Conservation (phyloP, 345 rosid species). For the Brassica carinata region DNA sequence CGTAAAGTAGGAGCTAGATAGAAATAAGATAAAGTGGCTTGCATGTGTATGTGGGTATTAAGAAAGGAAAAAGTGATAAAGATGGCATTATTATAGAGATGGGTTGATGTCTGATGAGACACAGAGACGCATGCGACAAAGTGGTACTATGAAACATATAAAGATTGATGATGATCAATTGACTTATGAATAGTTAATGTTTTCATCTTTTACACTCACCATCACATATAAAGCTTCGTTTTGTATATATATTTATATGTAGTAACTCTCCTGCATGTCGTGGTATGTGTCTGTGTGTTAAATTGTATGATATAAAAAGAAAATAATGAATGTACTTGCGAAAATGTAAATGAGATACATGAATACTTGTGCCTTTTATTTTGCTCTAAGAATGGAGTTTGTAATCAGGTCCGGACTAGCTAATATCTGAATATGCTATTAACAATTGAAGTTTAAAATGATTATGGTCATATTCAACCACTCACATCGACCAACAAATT, state of each 20-base stretch:
- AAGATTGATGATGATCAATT: conserved; percentile 38
- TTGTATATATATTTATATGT: conserved; percentile 8
- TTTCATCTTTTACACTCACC: conserved; percentile 40
- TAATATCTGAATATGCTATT: neutral
- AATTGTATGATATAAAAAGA: neutral
- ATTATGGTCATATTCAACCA: neutral
- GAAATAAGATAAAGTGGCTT: conserved; percentile 29
- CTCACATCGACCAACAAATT: neutral
- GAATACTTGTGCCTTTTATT: neutral
- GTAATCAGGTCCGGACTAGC: neutral
- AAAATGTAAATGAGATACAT: neutral
- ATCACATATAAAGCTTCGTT: conserved; percentile 22
- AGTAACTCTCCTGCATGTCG: conserved; percentile 16
- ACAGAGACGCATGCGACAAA: conserved; percentile 41
- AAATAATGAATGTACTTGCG: no score
- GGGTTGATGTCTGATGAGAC: conserved; percentile 37
- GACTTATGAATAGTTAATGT: conserved; percentile 42
- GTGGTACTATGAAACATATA: conserved; percentile 41
- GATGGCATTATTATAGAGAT: conserved; percentile 35
- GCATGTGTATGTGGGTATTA: conserved; percentile 39
- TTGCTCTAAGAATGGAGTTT: neutral
- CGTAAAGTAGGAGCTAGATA: conserved; percentile 17
- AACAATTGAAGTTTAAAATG: neutral
- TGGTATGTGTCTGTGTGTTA: conserved; percentile 9
- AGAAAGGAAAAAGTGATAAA: conserved; percentile 38